A percentile compares a stretch with the other conserved stretches of the same genome.
These are phyloP conservation scores for Prunus yedoensis DNA, from an alignment of 331 rosid genomes.

Conservation along the genomic window DNA sequence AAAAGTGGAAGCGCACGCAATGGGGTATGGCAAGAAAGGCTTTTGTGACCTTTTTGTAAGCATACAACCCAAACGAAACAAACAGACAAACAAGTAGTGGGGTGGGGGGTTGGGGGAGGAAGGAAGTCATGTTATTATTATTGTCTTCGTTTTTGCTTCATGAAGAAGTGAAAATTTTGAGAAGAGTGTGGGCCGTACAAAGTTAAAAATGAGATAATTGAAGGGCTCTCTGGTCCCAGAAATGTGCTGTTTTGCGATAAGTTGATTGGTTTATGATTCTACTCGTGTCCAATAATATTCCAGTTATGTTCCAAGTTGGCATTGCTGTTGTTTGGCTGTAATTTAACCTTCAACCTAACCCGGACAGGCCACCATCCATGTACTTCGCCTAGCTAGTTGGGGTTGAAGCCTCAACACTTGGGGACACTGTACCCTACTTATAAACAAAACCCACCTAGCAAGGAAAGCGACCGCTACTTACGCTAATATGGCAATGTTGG, in stretches of 20 bases:
- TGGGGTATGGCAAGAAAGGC: background rate
- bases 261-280: background rate
- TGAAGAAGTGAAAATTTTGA: background rate
- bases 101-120: no score
- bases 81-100: background rate
- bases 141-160: background rate
- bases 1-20: background rate
- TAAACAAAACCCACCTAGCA: background rate
- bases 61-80: background rate
- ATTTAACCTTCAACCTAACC: background rate
- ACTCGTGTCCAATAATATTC: background rate
- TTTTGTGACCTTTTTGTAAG: conserved; percentile 11
- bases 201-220: background rate
- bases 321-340: background rate
- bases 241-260: background rate
- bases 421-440: background rate
- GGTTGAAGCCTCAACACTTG: background rate
- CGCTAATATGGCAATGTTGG: background rate
- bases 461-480: background rate
- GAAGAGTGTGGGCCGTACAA: background rate
- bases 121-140: background rate
- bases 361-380: background rate
- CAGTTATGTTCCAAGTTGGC: background rate
- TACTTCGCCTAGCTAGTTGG: background rate
- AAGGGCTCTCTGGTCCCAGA: background rate